phyloP scores from a whole-genome alignment of 2,329 filamentous ascomycete genomes.

The Penicillium glabrum region DNA sequence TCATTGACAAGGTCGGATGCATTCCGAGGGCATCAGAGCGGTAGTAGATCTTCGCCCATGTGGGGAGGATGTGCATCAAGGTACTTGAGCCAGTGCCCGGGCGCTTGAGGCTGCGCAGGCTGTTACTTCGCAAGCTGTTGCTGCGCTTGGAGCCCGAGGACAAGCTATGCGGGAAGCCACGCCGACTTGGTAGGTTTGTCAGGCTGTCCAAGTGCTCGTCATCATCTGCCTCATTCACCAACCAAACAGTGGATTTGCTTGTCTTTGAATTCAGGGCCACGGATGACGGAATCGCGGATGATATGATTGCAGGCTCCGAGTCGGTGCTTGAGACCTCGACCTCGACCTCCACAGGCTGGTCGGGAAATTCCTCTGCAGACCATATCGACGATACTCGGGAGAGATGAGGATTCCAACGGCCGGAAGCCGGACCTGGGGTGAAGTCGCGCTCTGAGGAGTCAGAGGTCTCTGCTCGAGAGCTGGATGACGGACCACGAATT shows the following conservation, averaged over 20 bases:
- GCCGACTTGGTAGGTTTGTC: constrained; percentile 35
- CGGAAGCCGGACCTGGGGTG: constrained; percentile 33
- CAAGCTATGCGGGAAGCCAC: constrained; percentile 38
- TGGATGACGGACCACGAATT: constrained; percentile 38
- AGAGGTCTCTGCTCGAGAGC: constrained; percentile 42
- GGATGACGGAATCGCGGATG: constrained; percentile 22
- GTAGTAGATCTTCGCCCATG: constrained; percentile 66
- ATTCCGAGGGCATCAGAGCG: constrained; percentile 61
- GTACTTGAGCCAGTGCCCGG: constrained; percentile 48
- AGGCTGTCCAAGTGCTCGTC: constrained; percentile 39
- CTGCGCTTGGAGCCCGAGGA: constrained; percentile 44
- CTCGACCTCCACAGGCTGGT: constrained; percentile 22
- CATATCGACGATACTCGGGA: constrained; percentile 47
- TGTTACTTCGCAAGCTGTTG: constrained; percentile 36
- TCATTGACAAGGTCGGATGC: constrained; percentile 42
- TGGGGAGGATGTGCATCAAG: constrained; percentile 44
- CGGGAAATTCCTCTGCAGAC: constrained; percentile 35
- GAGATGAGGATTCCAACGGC: constrained; percentile 43
- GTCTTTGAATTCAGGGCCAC: constrained; percentile 25
- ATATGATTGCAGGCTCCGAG: constrained; percentile 25
- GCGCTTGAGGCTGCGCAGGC: constrained; percentile 34
- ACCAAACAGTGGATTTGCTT: constrained; percentile 33
- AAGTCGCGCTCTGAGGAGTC: constrained; percentile 29
- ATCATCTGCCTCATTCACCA: constrained; percentile 33
- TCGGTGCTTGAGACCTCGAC: constrained; percentile 18